Evolutionary conservation across 768 basidiomycete genomes (phyloP), one percentile per base, ranked within the genome.

Genomic region (Auricularia sp.): DNA sequence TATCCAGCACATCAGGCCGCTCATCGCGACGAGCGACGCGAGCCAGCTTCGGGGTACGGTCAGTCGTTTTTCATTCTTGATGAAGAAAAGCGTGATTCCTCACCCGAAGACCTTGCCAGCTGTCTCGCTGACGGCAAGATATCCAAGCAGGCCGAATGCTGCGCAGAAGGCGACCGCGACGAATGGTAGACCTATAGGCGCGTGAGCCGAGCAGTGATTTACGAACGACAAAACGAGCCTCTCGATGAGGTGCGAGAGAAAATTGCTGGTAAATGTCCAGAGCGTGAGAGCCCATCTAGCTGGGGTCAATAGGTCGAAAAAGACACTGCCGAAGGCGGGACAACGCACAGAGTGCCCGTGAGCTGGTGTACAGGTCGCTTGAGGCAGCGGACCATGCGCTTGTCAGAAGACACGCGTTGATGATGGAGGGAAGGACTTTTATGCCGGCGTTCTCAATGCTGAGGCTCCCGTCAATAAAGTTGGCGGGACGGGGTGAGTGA

Each of bases 361-460:
- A 76, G 2, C 74, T 72, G 44, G 78, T 77, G 72, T 74, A 77
- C n/a, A 79, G 67, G 69, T 77, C 77, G 61, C 73, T 73, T 35
- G 70, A 71, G 33, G 74, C 76, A 53, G 77, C 76, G 8, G 78
- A 79, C 81, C 76, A 78, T 51, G 77, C 77, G 18, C 75, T 75
- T 58, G 77, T 75, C 63, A 80, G 70, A 53, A 79, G 70, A 66
- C 64, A 68, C 23, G 68, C 68, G 54, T 68, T 68, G 64, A 68
- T 68, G 47, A 68, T 74, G 47, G 77, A 78, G 3, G 85, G 84
- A 0, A 86, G 73, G n/a, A 74, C 79, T 61, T 78, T 83, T 74
- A 87, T 86, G 7, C 84, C 86, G 4, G 85, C 83, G 33, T 70
- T 68, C n/a, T 72, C 71, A 65, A 81, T 80, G 6, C 65, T 66